phyloP scores from a whole-genome alignment of 257 asterid species.

The Nyctanthes arbortristis region DNA sequence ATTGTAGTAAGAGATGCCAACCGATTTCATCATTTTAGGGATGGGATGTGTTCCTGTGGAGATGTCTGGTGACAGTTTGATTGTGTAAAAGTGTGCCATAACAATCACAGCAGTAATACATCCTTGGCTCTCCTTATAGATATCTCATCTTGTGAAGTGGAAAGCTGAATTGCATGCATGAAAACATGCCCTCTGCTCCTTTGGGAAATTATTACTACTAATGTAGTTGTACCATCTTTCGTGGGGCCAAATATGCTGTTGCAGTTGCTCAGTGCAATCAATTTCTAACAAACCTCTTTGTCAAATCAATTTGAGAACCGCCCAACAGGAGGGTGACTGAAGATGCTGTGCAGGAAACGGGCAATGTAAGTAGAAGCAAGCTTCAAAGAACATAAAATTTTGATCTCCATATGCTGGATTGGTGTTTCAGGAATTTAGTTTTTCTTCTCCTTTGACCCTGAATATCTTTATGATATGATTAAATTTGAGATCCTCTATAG shows the following conservation, averaged over 20 bases:
- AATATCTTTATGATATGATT: neutral
- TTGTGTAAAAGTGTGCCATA: neutral
- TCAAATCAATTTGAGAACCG: neutral
- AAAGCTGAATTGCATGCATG: neutral
- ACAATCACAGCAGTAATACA: neutral
- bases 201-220: too few species aligned
- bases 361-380: neutral
- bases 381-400: neutral
- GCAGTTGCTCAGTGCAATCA: neutral
- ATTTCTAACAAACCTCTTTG: neutral
- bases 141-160: neutral
- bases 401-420: neutral
- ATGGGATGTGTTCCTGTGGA: constrained; percentile 82
- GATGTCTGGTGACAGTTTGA: constrained; percentile 68
- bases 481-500: neutral
- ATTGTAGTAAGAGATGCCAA: constrained; percentile 73
- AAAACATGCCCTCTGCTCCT: too few species aligned
- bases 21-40: constrained; percentile 73
- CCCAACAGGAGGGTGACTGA: neutral
- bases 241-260: too few species aligned
- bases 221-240: too few species aligned
- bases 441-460: neutral
- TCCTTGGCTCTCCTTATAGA: neutral
- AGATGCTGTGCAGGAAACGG: neutral
- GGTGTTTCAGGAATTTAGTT: neutral